Percentiles rank a stretch among this genome's conserved stretches.
Evolutionary conservation across 2,329 filamentous ascomycete species (phyloP).

Genomic region (Monilinia fructigena): DNA sequence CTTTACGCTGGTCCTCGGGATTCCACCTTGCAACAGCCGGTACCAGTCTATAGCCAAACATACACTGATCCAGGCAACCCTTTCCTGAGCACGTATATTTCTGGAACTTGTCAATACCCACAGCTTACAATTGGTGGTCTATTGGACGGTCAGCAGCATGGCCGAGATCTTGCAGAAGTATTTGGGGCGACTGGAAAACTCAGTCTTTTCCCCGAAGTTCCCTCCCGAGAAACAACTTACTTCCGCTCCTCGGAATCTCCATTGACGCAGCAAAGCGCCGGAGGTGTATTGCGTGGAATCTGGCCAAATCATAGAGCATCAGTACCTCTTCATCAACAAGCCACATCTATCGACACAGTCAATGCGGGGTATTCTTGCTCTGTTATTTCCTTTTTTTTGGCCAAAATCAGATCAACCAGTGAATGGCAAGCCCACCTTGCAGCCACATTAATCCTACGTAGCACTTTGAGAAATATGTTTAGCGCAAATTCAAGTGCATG

Average conservation of each 20-base stretch:
- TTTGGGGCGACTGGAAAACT: slow-evolving; percentile 38
- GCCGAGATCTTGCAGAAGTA: slow-evolving; percentile 40
- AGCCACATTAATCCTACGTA: slow-evolving; percentile 39
- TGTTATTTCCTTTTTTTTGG: slow-evolving; percentile 34
- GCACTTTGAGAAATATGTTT: slow-evolving; percentile 39
- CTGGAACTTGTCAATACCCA: slow-evolving; percentile 43
- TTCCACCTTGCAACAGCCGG: slow-evolving; percentile 29
- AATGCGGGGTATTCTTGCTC: slow-evolving; percentile 42
- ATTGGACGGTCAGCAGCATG: slow-evolving; percentile 43
- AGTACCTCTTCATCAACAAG: slow-evolving; percentile 43
- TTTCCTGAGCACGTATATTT: slow-evolving; percentile 38
- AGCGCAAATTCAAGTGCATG: slow-evolving; percentile 38
- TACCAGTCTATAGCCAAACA: slow-evolving; percentile 42
- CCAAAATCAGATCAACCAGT: slow-evolving; percentile 36
- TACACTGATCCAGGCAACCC: slow-evolving; percentile 43
- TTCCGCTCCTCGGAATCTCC: slow-evolving; percentile 42
- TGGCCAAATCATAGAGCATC: slow-evolving; percentile 41
- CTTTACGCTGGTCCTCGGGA: slow-evolving; percentile 39
- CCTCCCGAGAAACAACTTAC: slow-evolving; percentile 40
- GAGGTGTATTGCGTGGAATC: slow-evolving; percentile 43
- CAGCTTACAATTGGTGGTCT: slow-evolving; percentile 44
- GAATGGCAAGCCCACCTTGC: slow-evolving; percentile 42
- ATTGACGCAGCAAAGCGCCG: slow-evolving; percentile 42
- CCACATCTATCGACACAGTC: slow-evolving; percentile 41
- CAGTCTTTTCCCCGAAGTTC: slow-evolving; percentile 38